phyloP scores from a whole-genome alignment of 1,284 basidiomycete genomes.

The Pascua sp. region DNA sequence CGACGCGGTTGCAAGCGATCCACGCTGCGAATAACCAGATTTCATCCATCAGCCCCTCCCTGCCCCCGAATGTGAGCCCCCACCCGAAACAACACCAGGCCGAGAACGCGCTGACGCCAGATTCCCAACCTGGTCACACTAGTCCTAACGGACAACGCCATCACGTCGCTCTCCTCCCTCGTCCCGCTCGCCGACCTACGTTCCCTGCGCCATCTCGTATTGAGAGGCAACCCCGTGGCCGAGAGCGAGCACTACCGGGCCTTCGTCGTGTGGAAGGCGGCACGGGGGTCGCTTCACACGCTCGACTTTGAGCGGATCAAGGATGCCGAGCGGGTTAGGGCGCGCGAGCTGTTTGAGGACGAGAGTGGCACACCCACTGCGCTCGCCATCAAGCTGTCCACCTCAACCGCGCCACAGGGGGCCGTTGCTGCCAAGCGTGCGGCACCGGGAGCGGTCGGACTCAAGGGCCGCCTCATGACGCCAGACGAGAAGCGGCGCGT shows the following conservation, averaged over 20 bases:
- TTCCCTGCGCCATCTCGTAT: conserved; percentile 72
- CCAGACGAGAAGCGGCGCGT: conserved; percentile 88
- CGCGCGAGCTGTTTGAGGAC: conserved; percentile 71
- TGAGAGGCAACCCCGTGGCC: conserved; percentile 86
- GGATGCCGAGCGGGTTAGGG: conserved; percentile 78
- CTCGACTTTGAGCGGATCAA: conserved; percentile 96
- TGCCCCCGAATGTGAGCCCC: conserved; percentile 42
- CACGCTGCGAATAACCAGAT: conserved; percentile 97
- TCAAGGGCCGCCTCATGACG: conserved; percentile 72
- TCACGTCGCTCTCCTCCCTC: conserved; percentile 77
- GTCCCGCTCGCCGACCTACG: conserved; percentile 75
- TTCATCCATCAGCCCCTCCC: conserved; percentile 63
- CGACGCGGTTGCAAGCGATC: conserved; percentile 77
- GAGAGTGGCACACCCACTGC: conserved; percentile 69
- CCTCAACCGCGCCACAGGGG: conserved; percentile 61
- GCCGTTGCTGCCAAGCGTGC: conserved; percentile 56
- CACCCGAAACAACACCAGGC: not conserved
- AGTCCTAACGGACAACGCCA: conserved; percentile 47
- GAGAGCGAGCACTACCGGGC: conserved; percentile 95
- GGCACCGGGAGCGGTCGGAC: conserved; percentile 36
- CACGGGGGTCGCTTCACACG: conserved; percentile 66
- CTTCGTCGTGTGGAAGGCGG: conserved; percentile 63
- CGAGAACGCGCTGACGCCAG: conserved; percentile 18
- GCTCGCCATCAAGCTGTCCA: conserved; percentile 71
- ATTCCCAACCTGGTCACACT: conserved; percentile 50